Percentiles rank a stretch among this genome's conserved stretches.
phyloP scores from a whole-genome alignment of 2,329 filamentous ascomycete species.

The Alternaria sp. region DNA sequence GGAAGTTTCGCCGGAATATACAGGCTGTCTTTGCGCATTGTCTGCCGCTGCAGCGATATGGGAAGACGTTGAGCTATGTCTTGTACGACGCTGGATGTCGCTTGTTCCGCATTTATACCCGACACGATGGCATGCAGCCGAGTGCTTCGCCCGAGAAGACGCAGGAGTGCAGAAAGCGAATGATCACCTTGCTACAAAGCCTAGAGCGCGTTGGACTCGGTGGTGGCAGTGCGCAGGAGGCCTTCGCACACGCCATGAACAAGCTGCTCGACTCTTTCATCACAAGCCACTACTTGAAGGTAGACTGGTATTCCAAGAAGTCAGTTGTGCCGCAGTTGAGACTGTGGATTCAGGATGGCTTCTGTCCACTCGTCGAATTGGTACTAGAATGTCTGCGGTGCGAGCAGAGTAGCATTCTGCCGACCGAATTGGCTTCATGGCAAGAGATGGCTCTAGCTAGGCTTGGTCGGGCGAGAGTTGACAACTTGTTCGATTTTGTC shows the following conservation, averaged over 20 bases:
- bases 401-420: slow-evolving; percentile 32
- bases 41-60: slow-evolving; percentile 58
- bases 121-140: slow-evolving; percentile 32
- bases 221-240: slow-evolving; percentile 71
- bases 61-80: slow-evolving; percentile 61
- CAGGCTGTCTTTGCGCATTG: slow-evolving; percentile 71
- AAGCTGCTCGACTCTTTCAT: slow-evolving; percentile 69
- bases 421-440: slow-evolving; percentile 67
- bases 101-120: slow-evolving; percentile 50
- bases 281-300: slow-evolving; percentile 63
- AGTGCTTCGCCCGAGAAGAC: slow-evolving; percentile 24
- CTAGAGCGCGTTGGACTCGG: slow-evolving; percentile 71
- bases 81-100: slow-evolving; percentile 60
- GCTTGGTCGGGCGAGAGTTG: slow-evolving; percentile 71
- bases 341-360: slow-evolving; percentile 72
- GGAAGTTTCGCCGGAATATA: slow-evolving; percentile 66
- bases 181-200: slow-evolving; percentile 64
- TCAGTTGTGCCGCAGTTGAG: slow-evolving; percentile 66
- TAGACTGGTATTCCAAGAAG: slow-evolving; percentile 63
- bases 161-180: slow-evolving; percentile 54
- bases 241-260: slow-evolving; percentile 76
- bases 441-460: slow-evolving; percentile 72
- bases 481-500: slow-evolving; percentile 80
- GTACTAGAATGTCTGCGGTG: slow-evolving; percentile 57
- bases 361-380: slow-evolving; percentile 68